These are phyloP conservation scores for Lichtheimia hyalospora DNA, from an alignment of 371 early-diverging fungal species.

Conservation along the genomic window DNA sequence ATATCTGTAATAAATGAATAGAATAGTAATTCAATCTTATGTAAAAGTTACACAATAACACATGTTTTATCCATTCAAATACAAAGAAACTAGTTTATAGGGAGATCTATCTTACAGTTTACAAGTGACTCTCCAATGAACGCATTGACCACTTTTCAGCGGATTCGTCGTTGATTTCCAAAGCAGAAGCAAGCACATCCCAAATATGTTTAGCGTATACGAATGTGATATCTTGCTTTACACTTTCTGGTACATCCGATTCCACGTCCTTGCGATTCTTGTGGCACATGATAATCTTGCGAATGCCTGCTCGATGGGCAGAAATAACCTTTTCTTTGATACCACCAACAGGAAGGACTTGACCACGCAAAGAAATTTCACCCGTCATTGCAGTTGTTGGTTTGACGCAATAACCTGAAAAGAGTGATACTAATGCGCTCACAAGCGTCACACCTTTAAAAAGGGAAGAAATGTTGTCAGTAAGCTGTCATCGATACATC, in stretches of 20 bases:
- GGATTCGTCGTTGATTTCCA: slow-evolving; percentile 67
- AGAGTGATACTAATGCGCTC: slow-evolving; percentile 72
- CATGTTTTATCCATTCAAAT: too few relatives aligned
- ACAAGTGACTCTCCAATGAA: slow-evolving; percentile 31
- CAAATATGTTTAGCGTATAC: slow-evolving; percentile 67
- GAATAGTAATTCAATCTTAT: too few relatives aligned
- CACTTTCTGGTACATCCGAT: slow-evolving; percentile 70
- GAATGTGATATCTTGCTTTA: slow-evolving; percentile 69
- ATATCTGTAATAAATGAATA: too few relatives aligned
- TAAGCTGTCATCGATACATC: slow-evolving; percentile 61
- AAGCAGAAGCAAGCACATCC: slow-evolving; percentile 59
- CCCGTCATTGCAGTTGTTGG: slow-evolving; percentile 81
- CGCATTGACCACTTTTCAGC: slow-evolving; percentile 29
- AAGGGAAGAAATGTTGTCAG: too few relatives aligned
- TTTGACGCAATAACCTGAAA: slow-evolving; percentile 61
- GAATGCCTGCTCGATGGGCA: slow-evolving; percentile 80
- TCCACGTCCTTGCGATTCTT: slow-evolving; percentile 63
- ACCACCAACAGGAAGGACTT: slow-evolving; percentile 86
- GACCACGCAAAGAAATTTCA: slow-evolving; percentile 83
- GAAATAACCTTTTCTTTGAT: slow-evolving; percentile 90
- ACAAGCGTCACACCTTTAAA: slow-evolving; percentile 26
- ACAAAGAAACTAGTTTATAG: too few relatives aligned
- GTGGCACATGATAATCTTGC: slow-evolving; percentile 58
- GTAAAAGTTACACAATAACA: too few relatives aligned
- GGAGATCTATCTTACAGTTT: not conserved